Conservation (phyloP, 2,329 filamentous ascomycete species). For the Chaetothyriales sp. region DNA sequence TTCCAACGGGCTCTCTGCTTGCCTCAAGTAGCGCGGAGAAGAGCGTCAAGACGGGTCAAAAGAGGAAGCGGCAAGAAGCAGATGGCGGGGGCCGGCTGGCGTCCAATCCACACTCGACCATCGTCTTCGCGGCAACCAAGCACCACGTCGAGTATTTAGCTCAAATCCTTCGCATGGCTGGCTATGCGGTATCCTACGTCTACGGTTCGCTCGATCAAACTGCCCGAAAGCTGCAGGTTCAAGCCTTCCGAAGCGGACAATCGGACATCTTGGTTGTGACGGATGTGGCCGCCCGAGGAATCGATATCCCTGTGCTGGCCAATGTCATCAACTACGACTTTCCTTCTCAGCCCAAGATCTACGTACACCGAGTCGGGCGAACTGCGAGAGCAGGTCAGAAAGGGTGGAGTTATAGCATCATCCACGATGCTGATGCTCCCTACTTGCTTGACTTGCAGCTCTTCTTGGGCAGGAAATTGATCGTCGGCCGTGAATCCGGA, state of each 20-base stretch:
- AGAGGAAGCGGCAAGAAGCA: slow-evolving; percentile 35
- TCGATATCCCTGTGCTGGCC: slow-evolving; percentile 88
- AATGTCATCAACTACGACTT: slow-evolving; percentile 99
- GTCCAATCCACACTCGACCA: slow-evolving; percentile 72
- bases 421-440: slow-evolving; percentile 73
- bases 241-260: slow-evolving; percentile 70
- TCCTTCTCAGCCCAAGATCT: slow-evolving; percentile 89
- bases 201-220: slow-evolving; percentile 93
- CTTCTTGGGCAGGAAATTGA: slow-evolving; percentile 72
- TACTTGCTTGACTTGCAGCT: slow-evolving; percentile 89
- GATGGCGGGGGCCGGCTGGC: slow-evolving; percentile 30
- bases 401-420: slow-evolving; percentile 90
- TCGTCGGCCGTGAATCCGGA: slow-evolving; percentile 52
- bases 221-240: slow-evolving; percentile 79
- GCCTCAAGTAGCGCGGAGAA: slow-evolving; percentile 36
- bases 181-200: slow-evolving; percentile 82
- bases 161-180: slow-evolving; percentile 59
- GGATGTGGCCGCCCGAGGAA: slow-evolving; percentile 89
- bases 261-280: slow-evolving; percentile 90
- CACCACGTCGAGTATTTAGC: slow-evolving; percentile 93
- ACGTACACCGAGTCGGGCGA: slow-evolving; percentile 87
- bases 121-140: slow-evolving; percentile 87
- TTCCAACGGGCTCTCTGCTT: slow-evolving; percentile 47
- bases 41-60: slow-evolving; percentile 27
- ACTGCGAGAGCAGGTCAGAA: slow-evolving; percentile 85